phyloP scores from a whole-genome alignment of 2,329 filamentous ascomycete genomes.

The Aspergillus niger region DNA sequence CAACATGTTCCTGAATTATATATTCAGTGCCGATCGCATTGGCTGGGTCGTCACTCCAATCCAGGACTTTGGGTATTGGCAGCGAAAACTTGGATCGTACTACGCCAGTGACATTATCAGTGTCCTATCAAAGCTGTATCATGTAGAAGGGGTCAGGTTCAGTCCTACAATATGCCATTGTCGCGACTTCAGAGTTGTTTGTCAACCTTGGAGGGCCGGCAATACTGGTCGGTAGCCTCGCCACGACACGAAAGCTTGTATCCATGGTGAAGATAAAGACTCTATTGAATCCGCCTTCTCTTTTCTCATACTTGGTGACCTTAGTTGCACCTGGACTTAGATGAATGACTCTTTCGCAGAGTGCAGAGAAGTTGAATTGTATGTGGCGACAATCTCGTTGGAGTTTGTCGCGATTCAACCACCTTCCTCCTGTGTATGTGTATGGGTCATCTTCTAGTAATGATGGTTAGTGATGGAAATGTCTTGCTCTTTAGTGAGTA shows the following conservation, averaged over 20 bases:
- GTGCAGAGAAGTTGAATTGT: constrained; percentile 44
- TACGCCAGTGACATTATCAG: constrained; percentile 10
- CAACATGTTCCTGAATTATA: constrained; percentile 43
- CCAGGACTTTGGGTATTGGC: constrained; percentile 28
- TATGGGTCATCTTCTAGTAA: constrained; percentile 27
- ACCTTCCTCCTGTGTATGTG: constrained; percentile 39
- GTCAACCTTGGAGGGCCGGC: constrained; percentile 42
- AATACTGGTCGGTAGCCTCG: constrained; percentile 44
- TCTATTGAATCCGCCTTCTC: constrained; percentile 50
- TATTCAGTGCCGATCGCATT: constrained; percentile 42
- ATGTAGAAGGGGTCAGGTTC: background rate
- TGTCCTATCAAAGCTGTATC: constrained; percentile 2
- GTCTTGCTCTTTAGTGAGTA: too few relatives aligned
- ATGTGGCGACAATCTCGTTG: constrained; percentile 43
- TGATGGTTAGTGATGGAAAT: background rate
- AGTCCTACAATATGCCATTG: constrained; percentile 45
- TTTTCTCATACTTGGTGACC: constrained; percentile 43
- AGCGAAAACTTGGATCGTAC: constrained; percentile 27
- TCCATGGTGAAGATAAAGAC: constrained; percentile 49
- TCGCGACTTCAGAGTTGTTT: constrained; percentile 52
- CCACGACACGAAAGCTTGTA: constrained; percentile 42
- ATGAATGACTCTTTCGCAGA: constrained; percentile 40
- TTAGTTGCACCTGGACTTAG: constrained; percentile 39
- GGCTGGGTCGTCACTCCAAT: constrained; percentile 28
- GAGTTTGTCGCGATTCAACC: constrained; percentile 43